Conservation (phyloP, 2,329 filamentous ascomycete species). For the Cladobotryum protrusum region DNA sequence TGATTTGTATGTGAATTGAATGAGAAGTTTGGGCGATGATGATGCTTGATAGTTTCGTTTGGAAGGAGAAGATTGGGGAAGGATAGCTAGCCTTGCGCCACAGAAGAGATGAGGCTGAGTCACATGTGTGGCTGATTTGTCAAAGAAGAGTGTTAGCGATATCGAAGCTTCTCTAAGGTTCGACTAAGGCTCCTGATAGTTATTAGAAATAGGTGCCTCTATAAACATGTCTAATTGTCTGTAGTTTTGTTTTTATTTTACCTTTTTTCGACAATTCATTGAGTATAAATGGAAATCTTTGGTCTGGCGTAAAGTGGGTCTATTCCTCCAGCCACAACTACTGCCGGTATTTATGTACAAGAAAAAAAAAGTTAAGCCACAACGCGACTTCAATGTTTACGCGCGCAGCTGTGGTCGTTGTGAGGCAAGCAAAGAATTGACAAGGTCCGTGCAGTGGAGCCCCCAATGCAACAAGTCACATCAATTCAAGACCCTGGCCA, state of each 20-base stretch:
- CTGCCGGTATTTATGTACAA: neutral
- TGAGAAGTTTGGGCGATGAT: conserved; percentile 4
- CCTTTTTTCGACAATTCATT: too few species aligned
- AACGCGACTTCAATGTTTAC: neutral
- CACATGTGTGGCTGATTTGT: conserved; percentile 28
- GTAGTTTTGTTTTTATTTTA: too few species aligned
- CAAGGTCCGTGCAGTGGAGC: conserved; percentile 3
- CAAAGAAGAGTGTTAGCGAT: conserved; percentile 5
- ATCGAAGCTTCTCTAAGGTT: conserved; percentile 7
- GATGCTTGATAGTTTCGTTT: conserved; percentile 2
- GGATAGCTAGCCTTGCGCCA: conserved; percentile 22
- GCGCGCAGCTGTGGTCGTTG: neutral
- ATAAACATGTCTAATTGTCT: too few species aligned
- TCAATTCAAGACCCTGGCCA: neutral
- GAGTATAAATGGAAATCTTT: too few species aligned
- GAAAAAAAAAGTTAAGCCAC: neutral
- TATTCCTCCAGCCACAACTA: too few species aligned
- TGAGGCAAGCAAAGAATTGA: neutral
- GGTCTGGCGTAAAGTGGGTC: too few species aligned
- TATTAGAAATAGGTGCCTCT: too few species aligned
- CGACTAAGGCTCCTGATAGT: too few species aligned
- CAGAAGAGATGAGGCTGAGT: conserved; percentile 17
- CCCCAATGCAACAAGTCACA: neutral
- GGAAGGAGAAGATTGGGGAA: conserved; percentile 16
- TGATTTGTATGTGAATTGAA: neutral